Conservation (phyloP, 179 eudicot species). For the Corrigiola litoralis region DNA sequence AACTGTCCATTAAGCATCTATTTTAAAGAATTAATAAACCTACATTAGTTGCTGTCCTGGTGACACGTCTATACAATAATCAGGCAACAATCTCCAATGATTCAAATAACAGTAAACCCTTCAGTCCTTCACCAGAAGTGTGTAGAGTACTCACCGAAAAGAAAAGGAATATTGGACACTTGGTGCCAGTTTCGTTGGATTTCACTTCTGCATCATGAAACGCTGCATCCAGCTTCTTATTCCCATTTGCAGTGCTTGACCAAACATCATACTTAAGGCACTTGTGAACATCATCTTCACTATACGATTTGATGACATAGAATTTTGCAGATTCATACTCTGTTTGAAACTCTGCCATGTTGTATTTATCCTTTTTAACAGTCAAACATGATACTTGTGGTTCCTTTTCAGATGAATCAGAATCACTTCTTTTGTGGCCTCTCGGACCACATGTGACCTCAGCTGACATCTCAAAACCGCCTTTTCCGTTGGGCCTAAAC, state of each 20-base stretch:
- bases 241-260: slow-evolving; percentile 90
- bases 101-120: no score
- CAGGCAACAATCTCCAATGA: no score
- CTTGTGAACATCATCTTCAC: slow-evolving; percentile 94
- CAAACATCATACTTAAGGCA: slow-evolving; percentile 84
- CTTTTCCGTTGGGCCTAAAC: slow-evolving; percentile 30
- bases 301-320: slow-evolving; percentile 78
- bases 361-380: slow-evolving; percentile 38
- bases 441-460: slow-evolving; percentile 80
- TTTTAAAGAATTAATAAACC: no score
- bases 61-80: no score
- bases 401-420: slow-evolving; percentile 31
- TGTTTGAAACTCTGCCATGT: slow-evolving; percentile 48
- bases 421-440: slow-evolving; percentile 32
- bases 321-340: slow-evolving; percentile 70
- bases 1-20: no score
- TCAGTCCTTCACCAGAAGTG: no score
- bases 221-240: slow-evolving; percentile 73
- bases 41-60: no score
- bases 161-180: slow-evolving; percentile 77
- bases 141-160: slow-evolving; percentile 59
- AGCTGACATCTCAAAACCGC: slow-evolving; percentile 37
- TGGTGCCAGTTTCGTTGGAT: slow-evolving; percentile 41
- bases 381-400: slow-evolving; percentile 11
- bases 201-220: slow-evolving; percentile 65